phyloP scores from a whole-genome alignment of 345 rosid species.

The Hibiscus syriacus region DNA sequence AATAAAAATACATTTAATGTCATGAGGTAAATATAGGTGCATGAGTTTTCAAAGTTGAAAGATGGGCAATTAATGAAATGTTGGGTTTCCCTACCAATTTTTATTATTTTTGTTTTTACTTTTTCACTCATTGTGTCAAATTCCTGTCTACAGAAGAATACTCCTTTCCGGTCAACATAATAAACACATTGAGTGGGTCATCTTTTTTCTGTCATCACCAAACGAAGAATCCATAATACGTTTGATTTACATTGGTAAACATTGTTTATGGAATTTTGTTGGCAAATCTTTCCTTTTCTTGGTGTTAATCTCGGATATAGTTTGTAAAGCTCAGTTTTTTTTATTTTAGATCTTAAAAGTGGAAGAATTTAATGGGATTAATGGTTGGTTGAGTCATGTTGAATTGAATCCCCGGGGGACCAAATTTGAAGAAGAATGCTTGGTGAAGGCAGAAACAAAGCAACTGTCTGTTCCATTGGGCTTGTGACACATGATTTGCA shows the following conservation, averaged over 20 bases:
- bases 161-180: neutral
- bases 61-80: neutral
- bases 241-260: neutral
- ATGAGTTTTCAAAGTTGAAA: neutral
- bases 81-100: neutral
- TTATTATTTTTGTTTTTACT: neutral
- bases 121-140: neutral
- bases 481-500: conserved; percentile 47
- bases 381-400: too few relatives aligned
- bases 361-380: neutral
- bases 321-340: neutral
- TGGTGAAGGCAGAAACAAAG: conserved; percentile 23
- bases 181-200: neutral
- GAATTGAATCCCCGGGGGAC: neutral
- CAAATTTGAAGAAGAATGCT: neutral
- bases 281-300: neutral
- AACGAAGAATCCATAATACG: neutral
- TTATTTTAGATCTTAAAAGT: too few relatives aligned
- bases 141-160: neutral
- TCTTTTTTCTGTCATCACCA: neutral
- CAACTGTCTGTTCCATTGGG: conserved; percentile 18
- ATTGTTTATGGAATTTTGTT: neutral
- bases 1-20: neutral
- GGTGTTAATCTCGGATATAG: neutral
- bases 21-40: neutral